Evolutionary conservation across 495 filamentous ascomycete species (phyloP).

Genomic region (Aspergillus taichungensis): DNA sequence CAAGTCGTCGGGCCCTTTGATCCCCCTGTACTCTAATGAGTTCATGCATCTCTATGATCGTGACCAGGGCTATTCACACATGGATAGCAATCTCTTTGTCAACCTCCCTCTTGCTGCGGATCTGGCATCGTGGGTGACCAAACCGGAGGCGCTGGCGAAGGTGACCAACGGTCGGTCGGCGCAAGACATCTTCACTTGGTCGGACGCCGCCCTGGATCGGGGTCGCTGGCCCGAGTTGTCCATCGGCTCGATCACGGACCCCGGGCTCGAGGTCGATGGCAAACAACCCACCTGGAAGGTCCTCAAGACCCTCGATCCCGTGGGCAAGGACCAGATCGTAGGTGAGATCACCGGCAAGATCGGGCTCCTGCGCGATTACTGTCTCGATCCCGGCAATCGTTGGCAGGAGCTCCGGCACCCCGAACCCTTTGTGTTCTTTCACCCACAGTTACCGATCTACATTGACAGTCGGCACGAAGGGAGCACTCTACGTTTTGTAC

Average conservation of each 20-base stretch:
- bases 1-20: conserved; percentile 37
- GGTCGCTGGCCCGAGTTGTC: conserved; percentile 40
- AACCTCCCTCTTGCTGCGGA: conserved; percentile 58
- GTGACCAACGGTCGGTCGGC: conserved; percentile 33
- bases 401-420: conserved; percentile 72
- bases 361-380: conserved; percentile 70
- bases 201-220: conserved; percentile 46
- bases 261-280: conserved; percentile 33
- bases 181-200: conserved; percentile 42
- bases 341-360: conserved; percentile 84
- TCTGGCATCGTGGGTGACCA: conserved; percentile 64
- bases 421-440: conserved; percentile 79
- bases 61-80: conserved; percentile 41
- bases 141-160: conserved; percentile 41
- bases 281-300: conserved; percentile 57
- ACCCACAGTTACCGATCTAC: conserved; percentile 72
- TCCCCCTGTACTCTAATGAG: conserved; percentile 54
- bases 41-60: conserved; percentile 65
- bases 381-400: conserved; percentile 58
- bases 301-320: conserved; percentile 53
- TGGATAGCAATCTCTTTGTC: conserved; percentile 51
- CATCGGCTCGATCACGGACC: conserved; percentile 38
- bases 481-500: conserved; percentile 70
- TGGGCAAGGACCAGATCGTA: conserved; percentile 60
- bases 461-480: conserved; percentile 85